phyloP scores from a whole-genome alignment of 2,329 filamentous ascomycete genomes.

The Colletotrichum karsti region DNA sequence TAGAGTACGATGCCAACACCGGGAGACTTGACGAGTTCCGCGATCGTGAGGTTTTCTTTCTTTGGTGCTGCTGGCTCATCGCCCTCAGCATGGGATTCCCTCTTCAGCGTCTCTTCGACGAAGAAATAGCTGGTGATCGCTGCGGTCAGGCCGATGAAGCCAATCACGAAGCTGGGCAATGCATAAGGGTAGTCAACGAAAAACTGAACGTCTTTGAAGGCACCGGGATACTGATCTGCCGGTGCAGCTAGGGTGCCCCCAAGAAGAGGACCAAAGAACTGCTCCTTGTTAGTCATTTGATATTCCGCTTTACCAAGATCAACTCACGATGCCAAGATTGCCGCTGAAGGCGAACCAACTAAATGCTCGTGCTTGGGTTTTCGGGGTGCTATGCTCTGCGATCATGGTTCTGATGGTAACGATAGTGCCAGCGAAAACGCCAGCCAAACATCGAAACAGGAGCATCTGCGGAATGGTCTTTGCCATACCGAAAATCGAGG shows the following conservation, averaged over 20 bases:
- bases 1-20: constrained; percentile 73
- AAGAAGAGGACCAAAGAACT: constrained; percentile 72
- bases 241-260: constrained; percentile 77
- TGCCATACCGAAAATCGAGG: constrained; percentile 74
- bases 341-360: constrained; percentile 80
- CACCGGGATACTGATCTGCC: constrained; percentile 65
- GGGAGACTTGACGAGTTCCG: constrained; percentile 64
- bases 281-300: too few relatives aligned
- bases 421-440: constrained; percentile 77
- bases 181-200: constrained; percentile 73
- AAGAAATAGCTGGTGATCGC: constrained; percentile 62
- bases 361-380: constrained; percentile 78
- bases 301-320: too few relatives aligned
- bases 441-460: constrained; percentile 74
- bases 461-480: constrained; percentile 78
- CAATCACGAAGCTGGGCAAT: constrained; percentile 64
- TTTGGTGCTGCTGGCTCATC: neutral
- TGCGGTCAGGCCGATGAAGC: constrained; percentile 52
- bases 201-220: constrained; percentile 65
- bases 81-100: constrained; percentile 20
- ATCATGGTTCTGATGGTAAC: constrained; percentile 83
- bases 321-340: constrained; percentile 70
- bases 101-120: constrained; percentile 68
- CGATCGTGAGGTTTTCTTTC: neutral
- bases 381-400: constrained; percentile 73